phyloP scores from a whole-genome alignment of 2,329 filamentous ascomycete genomes.

The Exophiala phaeomuriformis region DNA sequence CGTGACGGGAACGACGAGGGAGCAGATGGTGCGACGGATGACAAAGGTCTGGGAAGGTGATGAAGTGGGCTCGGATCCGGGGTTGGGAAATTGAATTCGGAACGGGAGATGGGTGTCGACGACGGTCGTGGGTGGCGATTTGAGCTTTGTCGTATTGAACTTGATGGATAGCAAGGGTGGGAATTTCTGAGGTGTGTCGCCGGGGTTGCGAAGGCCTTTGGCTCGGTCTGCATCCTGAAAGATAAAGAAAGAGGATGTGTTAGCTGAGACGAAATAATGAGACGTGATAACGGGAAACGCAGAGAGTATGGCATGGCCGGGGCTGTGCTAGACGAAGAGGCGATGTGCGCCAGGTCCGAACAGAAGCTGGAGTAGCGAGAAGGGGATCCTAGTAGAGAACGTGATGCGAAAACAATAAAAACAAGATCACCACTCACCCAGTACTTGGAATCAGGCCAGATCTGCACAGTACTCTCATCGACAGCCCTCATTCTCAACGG shows the following conservation, averaged over 20 bases:
- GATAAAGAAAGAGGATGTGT: not conserved
- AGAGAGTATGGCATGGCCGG: too few relatives aligned
- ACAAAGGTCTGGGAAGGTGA: constrained; percentile 8
- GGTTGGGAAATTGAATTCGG: not conserved
- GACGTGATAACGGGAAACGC: not conserved
- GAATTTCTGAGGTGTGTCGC: not conserved
- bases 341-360: too few relatives aligned
- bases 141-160: not conserved
- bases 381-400: too few relatives aligned
- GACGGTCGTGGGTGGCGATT: not conserved
- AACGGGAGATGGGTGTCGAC: not conserved
- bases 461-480: not conserved
- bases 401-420: not conserved
- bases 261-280: not conserved
- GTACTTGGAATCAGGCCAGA: constrained; percentile 1
- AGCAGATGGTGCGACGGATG: constrained; percentile 2
- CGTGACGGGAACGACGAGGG: constrained; percentile 2
- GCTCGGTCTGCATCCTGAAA: not conserved
- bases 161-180: not conserved
- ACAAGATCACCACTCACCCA: not conserved
- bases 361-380: too few relatives aligned
- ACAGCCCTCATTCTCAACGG: constrained; percentile 2
- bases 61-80: not conserved
- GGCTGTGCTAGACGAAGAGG: too few relatives aligned
- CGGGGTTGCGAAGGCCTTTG: not conserved